These are phyloP conservation scores for Petrea volubilis DNA, from an alignment of 257 asterid genomes.

Conservation along the genomic window DNA sequence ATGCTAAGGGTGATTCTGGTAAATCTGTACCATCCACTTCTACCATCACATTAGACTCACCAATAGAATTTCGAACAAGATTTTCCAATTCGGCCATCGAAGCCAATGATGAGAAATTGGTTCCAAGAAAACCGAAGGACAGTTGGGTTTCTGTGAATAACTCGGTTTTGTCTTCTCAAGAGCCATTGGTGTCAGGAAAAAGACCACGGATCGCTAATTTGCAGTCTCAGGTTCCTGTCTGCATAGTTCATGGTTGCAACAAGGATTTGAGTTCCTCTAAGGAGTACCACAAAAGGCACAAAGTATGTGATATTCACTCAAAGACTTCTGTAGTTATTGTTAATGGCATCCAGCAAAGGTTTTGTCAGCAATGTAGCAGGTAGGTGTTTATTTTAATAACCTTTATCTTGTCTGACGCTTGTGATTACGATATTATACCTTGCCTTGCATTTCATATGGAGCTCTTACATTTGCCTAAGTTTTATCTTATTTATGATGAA, in stretches of 20 bases:
- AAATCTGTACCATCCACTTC: not conserved
- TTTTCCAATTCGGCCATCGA: not conserved
- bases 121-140: constrained; percentile 20
- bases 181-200: constrained; percentile 31
- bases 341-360: constrained; percentile 51
- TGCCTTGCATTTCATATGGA: not conserved
- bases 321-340: constrained; percentile 51
- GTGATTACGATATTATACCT: not conserved
- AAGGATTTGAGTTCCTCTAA: constrained; percentile 52
- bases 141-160: constrained; percentile 16
- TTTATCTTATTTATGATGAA: not conserved
- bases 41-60: not conserved
- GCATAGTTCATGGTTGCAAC: constrained; percentile 52
- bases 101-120: not conserved
- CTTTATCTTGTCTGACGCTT: not conserved
- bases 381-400: not conserved
- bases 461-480: not conserved
- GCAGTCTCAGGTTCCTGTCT: constrained; percentile 34
- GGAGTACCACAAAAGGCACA: constrained; percentile 61
- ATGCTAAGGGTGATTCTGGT: not conserved
- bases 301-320: constrained; percentile 53
- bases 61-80: not conserved
- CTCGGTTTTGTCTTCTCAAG: not conserved
- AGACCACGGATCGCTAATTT: constrained; percentile 29
- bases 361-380: constrained; percentile 71